Evolutionary conservation across 31 red algal genomes (phyloP).

Genomic region (Endocladia muricata): DNA sequence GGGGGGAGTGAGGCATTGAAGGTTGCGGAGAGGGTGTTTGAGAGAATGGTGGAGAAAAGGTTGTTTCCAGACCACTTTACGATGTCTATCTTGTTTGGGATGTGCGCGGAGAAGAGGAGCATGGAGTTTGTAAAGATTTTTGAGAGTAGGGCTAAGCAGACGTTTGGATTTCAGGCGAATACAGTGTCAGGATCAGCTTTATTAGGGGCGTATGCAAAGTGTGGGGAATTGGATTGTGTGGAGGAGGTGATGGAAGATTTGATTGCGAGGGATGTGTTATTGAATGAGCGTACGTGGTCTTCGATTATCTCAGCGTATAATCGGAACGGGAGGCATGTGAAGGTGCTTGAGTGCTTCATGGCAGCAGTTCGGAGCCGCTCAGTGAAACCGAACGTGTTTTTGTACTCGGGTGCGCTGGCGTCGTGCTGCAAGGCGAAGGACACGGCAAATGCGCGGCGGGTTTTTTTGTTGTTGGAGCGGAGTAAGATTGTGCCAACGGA

Average conservation of each 20-base stretch:
- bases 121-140: slow-evolving; percentile 22
- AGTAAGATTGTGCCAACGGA: slow-evolving; percentile 20
- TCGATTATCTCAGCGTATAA: slow-evolving; percentile 43
- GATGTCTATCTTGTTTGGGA: slow-evolving; percentile 55
- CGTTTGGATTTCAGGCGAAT: slow-evolving; percentile 28
- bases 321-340: slow-evolving; percentile 25
- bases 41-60: slow-evolving; percentile 22
- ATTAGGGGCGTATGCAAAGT: slow-evolving; percentile 36
- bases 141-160: slow-evolving; percentile 9
- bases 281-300: slow-evolving; percentile 57
- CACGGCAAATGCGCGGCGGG: not conserved
- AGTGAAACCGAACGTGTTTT: slow-evolving; percentile 37
- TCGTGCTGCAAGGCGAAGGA: slow-evolving; percentile 39
- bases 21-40: slow-evolving; percentile 25
- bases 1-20: slow-evolving; percentile 2
- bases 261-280: not conserved
- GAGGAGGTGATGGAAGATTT: slow-evolving; percentile 32
- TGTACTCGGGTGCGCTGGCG: slow-evolving; percentile 38
- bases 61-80: slow-evolving; percentile 54
- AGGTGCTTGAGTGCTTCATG: slow-evolving; percentile 43
- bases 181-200: slow-evolving; percentile 50
- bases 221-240: slow-evolving; percentile 17
- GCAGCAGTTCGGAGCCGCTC: not conserved
- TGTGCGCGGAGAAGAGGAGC: slow-evolving; percentile 28
- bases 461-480: slow-evolving; percentile 13